Percentiles rank a stretch among this genome's conserved stretches.
phyloP scores from a whole-genome alignment of 2,329 filamentous ascomycete species.

The Cordyceps farinosa region DNA sequence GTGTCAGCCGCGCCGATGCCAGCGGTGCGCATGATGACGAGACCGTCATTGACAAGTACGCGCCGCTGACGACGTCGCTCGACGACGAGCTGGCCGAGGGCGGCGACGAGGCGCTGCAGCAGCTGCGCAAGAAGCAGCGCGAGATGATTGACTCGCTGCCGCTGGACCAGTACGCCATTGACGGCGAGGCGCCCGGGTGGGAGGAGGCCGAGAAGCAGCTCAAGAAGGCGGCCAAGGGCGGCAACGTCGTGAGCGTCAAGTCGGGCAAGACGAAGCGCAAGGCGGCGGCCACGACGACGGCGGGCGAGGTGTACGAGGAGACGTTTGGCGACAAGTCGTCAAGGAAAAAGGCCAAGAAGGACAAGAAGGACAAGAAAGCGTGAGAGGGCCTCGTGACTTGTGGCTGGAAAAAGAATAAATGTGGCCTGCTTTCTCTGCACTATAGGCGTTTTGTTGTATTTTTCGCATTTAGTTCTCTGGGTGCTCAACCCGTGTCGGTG shows the following conservation, averaged over 20 bases:
- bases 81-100: constrained; percentile 83
- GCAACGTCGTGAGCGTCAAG: constrained; percentile 76
- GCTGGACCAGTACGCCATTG: constrained; percentile 69
- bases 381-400: neutral
- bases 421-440: neutral
- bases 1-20: constrained; percentile 57
- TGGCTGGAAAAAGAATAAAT: neutral
- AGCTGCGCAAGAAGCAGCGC: constrained; percentile 74
- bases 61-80: constrained; percentile 66
- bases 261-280: constrained; percentile 74
- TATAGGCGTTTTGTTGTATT: neutral
- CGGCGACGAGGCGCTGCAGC: constrained; percentile 69
- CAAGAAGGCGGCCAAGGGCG: constrained; percentile 49
- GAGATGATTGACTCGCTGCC: constrained; percentile 88
- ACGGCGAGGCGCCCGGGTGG: constrained; percentile 60
- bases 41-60: constrained; percentile 60
- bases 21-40: constrained; percentile 68
- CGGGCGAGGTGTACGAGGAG: constrained; percentile 61
- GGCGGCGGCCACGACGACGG: constrained; percentile 48
- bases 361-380: constrained; percentile 29
- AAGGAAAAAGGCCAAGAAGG: constrained; percentile 53
- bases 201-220: constrained; percentile 74
- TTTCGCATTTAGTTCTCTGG: neutral
- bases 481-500: neutral
- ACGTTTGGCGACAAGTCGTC: constrained; percentile 51